Conservation (phyloP, 2,329 filamentous ascomycete genomes). For the Trichoderma arundinaceum region DNA sequence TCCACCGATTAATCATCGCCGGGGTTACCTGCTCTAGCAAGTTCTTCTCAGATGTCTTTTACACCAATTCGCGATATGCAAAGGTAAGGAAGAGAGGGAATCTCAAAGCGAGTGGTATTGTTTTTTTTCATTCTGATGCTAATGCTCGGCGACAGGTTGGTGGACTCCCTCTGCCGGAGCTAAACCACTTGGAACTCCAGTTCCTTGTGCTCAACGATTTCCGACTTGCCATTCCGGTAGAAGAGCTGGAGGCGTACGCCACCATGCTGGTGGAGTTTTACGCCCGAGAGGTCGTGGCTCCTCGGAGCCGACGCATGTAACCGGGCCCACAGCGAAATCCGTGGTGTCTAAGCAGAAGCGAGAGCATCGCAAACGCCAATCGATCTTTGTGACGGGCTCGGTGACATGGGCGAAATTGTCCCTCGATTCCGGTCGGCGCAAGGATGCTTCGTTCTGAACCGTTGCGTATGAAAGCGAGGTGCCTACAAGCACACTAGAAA, state of each 20-base stretch:
- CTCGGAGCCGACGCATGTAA: slow-evolving; percentile 13
- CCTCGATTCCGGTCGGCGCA: neutral
- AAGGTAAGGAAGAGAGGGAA: slow-evolving; percentile 68
- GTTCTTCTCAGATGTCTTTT: slow-evolving; percentile 98
- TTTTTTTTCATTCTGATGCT: slow-evolving; percentile 26
- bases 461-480: neutral
- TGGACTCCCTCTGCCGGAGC: slow-evolving; percentile 85
- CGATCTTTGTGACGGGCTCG: slow-evolving; percentile 8
- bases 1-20: slow-evolving; percentile 93
- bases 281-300: slow-evolving; percentile 77
- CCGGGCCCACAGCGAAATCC: neutral
- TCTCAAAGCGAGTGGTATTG: neutral
- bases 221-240: slow-evolving; percentile 86
- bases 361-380: neutral
- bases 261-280: slow-evolving; percentile 99
- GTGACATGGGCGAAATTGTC: slow-evolving; percentile 11
- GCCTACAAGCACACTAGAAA: no score
- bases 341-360: neutral
- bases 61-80: slow-evolving; percentile 98
- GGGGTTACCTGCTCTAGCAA: slow-evolving; percentile 98
- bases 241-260: slow-evolving; percentile 95
- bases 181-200: slow-evolving; percentile 95
- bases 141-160: slow-evolving; percentile 70
- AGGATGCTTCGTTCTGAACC: neutral
- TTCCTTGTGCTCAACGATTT: slow-evolving; percentile 97